Percentiles rank a stretch among this genome's conserved stretches.
Evolutionary conservation across 208 protist genomes (phyloP).

Genomic region (Balamuthia mandrillaris): DNA sequence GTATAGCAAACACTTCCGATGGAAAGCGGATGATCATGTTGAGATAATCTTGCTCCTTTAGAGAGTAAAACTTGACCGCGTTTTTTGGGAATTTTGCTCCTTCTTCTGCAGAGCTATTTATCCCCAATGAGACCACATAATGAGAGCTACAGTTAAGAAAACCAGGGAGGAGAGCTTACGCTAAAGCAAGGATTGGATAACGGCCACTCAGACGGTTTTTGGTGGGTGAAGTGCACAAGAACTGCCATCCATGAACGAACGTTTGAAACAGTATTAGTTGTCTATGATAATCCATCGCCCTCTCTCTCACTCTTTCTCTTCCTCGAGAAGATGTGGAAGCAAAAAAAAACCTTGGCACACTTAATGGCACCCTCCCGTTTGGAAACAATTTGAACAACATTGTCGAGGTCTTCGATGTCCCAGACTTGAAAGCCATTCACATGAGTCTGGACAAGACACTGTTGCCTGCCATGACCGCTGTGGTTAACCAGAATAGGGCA

Average conservation of each 20-base stretch:
- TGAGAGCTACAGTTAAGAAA: background rate
- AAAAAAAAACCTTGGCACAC: background rate
- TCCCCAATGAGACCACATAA: background rate
- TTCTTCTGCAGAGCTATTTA: background rate
- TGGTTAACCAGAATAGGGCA: background rate
- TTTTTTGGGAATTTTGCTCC: background rate
- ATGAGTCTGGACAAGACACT: background rate
- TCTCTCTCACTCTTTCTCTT: no score
- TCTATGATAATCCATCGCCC: no score
- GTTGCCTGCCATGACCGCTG: background rate
- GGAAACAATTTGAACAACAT: background rate
- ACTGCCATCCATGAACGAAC: no score
- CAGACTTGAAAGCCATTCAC: slow-evolving; percentile 34
- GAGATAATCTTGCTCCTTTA: slow-evolving; percentile 16
- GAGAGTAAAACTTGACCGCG: slow-evolving; percentile 22
- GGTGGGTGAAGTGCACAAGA: background rate
- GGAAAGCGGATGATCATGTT: slow-evolving; percentile 36
- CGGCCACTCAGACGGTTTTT: slow-evolving; percentile 5
- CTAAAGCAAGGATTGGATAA: background rate
- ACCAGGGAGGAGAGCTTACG: background rate
- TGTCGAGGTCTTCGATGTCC: slow-evolving; percentile 20
- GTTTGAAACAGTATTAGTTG: no score
- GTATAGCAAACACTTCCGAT: slow-evolving; percentile 5
- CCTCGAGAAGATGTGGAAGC: background rate
- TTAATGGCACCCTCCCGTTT: slow-evolving; percentile 32